These are phyloP conservation scores for Trichoderma erinaceum DNA, from an alignment of 495 filamentous ascomycete species.

Conservation along the genomic window DNA sequence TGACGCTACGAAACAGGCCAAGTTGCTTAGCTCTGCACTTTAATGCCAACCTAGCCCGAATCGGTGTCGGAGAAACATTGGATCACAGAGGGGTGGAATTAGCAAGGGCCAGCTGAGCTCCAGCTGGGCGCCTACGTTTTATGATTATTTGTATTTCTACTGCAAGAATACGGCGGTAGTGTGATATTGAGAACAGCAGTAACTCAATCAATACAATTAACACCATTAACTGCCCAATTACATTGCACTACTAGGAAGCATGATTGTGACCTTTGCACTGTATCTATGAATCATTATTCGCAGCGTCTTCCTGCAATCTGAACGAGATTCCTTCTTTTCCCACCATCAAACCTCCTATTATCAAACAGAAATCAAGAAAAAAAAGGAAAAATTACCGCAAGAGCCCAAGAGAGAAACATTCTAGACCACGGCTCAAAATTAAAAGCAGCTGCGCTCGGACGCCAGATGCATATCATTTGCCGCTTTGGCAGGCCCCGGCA, in stretches of 20 bases:
- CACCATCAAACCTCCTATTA: background rate
- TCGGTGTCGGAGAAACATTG: background rate
- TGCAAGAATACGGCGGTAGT: too few species aligned
- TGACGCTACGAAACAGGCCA: conserved; percentile 8
- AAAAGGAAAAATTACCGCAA: background rate
- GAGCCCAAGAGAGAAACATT: background rate
- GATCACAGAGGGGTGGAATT: background rate
- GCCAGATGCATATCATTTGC: background rate
- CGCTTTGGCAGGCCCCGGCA: background rate
- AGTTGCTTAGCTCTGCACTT: conserved; percentile 7
- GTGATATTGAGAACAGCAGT: too few species aligned
- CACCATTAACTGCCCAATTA: too few species aligned
- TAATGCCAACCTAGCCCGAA: background rate
- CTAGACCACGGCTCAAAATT: conserved; percentile 6
- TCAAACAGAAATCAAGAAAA: background rate
- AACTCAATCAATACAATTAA: too few species aligned
- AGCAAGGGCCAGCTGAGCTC: background rate
- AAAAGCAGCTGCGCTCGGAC: background rate
- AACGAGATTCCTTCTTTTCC: background rate
- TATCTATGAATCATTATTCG: too few species aligned
- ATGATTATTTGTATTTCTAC: too few species aligned
- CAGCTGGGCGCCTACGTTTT: too few species aligned
- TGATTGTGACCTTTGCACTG: too few species aligned
- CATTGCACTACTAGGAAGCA: too few species aligned
- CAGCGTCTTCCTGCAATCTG: too few species aligned